phyloP scores from a whole-genome alignment of 2,329 filamentous ascomycete species.

The Fusarium azukiicola region DNA sequence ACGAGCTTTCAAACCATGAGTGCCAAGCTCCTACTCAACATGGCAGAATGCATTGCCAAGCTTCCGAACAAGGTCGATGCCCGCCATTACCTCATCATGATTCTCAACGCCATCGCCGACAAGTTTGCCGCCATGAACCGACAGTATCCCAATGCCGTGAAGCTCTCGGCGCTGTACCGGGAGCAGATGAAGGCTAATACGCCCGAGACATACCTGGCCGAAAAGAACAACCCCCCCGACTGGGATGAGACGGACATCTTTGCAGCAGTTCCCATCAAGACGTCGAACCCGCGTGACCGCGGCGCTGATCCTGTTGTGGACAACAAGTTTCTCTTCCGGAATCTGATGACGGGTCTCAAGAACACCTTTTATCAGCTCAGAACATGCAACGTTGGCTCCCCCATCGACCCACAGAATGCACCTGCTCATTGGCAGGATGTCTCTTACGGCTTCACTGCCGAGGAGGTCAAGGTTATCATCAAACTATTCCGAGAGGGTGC shows the following conservation, averaged over 20 bases:
- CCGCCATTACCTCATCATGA: slow-evolving; percentile 97
- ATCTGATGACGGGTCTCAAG: slow-evolving; percentile 96
- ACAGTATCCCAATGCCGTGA: slow-evolving; percentile 96
- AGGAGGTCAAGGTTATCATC: slow-evolving; percentile 97
- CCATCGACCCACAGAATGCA: slow-evolving; percentile 88
- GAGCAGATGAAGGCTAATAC: slow-evolving; percentile 82
- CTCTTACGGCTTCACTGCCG: slow-evolving; percentile 96
- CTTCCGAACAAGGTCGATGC: slow-evolving; percentile 96
- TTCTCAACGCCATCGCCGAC: slow-evolving; percentile 97
- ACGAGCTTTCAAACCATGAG: slow-evolving; percentile 99
- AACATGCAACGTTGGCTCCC: slow-evolving; percentile 88
- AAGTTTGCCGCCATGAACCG: slow-evolving; percentile 99
- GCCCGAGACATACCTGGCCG: slow-evolving; percentile 90
- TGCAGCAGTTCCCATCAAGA: slow-evolving; percentile 97
- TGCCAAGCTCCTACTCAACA: slow-evolving; percentile 96
- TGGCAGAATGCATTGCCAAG: slow-evolving; percentile 98
- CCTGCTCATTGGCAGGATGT: slow-evolving; percentile 97
- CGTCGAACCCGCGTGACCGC: slow-evolving; percentile 93
- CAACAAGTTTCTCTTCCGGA: slow-evolving; percentile 99
- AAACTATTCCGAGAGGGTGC: slow-evolving; percentile 99
- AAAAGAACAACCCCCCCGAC: slow-evolving; percentile 89
- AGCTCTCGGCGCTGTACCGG: slow-evolving; percentile 89
- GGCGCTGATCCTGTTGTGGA: slow-evolving; percentile 95
- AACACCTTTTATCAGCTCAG: slow-evolving; percentile 98
- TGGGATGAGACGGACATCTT: slow-evolving; percentile 99